Base-by-base conservation (phyloP, 371 early-diverging fungal species). In the Circinella minor region DNA sequence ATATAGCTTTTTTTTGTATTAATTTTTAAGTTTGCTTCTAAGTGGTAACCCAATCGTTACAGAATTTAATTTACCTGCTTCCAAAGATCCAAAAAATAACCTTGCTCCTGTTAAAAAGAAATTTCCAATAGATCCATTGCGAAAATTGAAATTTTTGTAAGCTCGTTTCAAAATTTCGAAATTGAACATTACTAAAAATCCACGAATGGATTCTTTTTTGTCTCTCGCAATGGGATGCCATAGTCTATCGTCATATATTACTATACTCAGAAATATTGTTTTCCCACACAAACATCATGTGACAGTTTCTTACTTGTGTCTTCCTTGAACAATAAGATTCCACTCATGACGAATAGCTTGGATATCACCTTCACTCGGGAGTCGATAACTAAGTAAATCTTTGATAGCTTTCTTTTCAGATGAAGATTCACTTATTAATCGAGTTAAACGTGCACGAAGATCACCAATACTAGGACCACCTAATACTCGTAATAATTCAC, bases 61-160 rank as follows among this genome's bases (percentile, higher is more conserved):
- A 27, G 27, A 27, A 27, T 27, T 27, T 27, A 2, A 27, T 27
- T 27, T 27, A 27, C 27, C 27, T 8, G 90, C 89, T 60, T 91
- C 91, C 1, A 91, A 69, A 15, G 87, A 88, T 37, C 88, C 82
- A 72, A 89, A 89, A 69, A 91, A 91, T 65, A 89, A 76, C n/a
- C 91, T 83, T 13, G 88, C 89, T 6, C 91, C 91, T 7, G 89
- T 90, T 69, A 93, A 73, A 72, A 93, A 91, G 73, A 91, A 90
- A 78, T 93, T 93, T 37, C 92, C 93, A 70, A 93, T 89, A 13
- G 85, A 83, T 7, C 91, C 93, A 54, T 90, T 89, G 13, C 90
- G 85, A 72, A 91, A 93, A 48, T 91, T 88, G 71, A 91, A 93
- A 6, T 81, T 84, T 73, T 86, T 89, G 69, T 85, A 87, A 39